Conservation (phyloP, 2,329 filamentous ascomycete genomes). For the Colletotrichum gloeosporioides region DNA sequence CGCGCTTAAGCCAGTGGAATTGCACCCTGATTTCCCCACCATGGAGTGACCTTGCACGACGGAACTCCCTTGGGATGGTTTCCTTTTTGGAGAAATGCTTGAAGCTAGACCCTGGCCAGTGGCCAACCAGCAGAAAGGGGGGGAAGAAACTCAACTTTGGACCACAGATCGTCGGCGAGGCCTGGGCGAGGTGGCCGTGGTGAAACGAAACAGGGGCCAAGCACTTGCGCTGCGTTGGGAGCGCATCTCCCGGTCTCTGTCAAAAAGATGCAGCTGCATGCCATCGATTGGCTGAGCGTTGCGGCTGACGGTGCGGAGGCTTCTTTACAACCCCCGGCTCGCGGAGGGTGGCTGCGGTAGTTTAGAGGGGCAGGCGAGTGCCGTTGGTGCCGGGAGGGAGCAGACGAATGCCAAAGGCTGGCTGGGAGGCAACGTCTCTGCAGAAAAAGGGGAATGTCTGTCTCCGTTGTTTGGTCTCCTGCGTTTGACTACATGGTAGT, state of each 20-base stretch:
- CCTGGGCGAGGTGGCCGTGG: slow-evolving; percentile 14
- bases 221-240: not conserved
- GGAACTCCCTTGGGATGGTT: not conserved
- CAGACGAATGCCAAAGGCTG: not conserved
- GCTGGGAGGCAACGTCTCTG: not conserved
- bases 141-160: not conserved
- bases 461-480: not conserved
- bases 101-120: not conserved
- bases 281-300: slow-evolving; percentile 14
- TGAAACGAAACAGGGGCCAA: slow-evolving; percentile 24
- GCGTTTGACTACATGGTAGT: not conserved
- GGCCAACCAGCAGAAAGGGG: not conserved
- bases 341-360: not conserved
- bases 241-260: not conserved
- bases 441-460: not conserved
- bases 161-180: slow-evolving; percentile 15
- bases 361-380: not conserved
- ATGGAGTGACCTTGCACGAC: not conserved
- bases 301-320: slow-evolving; percentile 11
- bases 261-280: slow-evolving; percentile 12
- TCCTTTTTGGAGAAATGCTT: not conserved
- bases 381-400: slow-evolving; percentile 13
- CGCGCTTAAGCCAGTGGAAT: slow-evolving; percentile 8
- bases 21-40: not conserved
- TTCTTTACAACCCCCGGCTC: not conserved